These are phyloP conservation scores for Phytopythium montanum DNA, from an alignment of 352 stramenopile genomes.

Conservation along the genomic window DNA sequence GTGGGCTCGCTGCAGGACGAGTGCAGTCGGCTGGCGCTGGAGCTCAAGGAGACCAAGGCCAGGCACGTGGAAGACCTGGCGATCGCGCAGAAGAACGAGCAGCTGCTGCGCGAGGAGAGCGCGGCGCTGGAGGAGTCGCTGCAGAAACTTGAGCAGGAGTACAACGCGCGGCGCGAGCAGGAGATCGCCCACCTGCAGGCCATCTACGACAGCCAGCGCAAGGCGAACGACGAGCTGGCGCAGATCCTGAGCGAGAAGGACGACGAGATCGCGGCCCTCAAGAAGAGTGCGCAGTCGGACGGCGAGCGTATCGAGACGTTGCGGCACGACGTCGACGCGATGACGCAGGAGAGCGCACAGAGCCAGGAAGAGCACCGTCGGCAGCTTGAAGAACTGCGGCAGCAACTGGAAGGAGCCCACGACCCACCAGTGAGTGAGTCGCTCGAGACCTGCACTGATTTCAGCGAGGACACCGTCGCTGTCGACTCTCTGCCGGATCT, in stretches of 20 bases:
- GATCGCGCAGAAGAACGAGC: conserved; percentile 20
- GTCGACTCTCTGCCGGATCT: conserved; percentile 11
- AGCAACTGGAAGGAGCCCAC: conserved; percentile 11
- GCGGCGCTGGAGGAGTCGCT: conserved; percentile 29
- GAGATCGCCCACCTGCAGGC: conserved; percentile 35
- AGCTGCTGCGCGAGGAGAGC: conserved; percentile 36
- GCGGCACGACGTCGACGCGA: conserved; percentile 20
- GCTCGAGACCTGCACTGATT: conserved; percentile 1
- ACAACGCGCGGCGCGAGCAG: conserved; percentile 23
- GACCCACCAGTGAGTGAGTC: conserved; percentile 12
- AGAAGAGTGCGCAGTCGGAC: conserved; percentile 18
- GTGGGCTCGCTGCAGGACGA: conserved; percentile 17
- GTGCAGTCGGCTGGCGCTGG: conserved; percentile 13
- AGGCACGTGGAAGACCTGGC: conserved; percentile 20
- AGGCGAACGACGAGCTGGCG: conserved; percentile 42
- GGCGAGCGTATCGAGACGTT: conserved; percentile 29
- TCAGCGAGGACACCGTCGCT: neutral
- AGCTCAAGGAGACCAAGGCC: conserved; percentile 17
- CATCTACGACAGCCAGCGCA: conserved; percentile 26
- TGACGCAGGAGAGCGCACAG: conserved; percentile 17
- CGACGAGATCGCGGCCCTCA: conserved; percentile 37
- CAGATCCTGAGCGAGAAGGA: conserved; percentile 36
- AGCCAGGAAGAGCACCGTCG: conserved; percentile 22
- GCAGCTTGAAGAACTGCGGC: conserved; percentile 19
- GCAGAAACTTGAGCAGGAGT: conserved; percentile 29